These are phyloP conservation scores for Phytophthora ramorum DNA, from an alignment of 352 stramenopile species.

Conservation along the genomic window DNA sequence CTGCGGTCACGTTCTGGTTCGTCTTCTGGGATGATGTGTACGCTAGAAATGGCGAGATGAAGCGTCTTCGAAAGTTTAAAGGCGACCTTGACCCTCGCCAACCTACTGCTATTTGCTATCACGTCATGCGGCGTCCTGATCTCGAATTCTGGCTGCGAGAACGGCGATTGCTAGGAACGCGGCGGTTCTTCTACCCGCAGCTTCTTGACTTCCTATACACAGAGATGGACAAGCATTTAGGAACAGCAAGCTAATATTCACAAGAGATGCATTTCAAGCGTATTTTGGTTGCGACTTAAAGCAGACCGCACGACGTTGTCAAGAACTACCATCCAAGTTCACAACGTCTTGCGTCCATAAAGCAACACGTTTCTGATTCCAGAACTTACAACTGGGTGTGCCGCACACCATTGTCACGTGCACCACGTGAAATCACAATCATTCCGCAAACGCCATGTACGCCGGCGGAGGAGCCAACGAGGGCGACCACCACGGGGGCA, in stretches of 20 bases:
- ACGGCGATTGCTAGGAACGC: constrained; percentile 6
- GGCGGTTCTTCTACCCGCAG: constrained; percentile 27
- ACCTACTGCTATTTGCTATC: constrained; percentile 44
- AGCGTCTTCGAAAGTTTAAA: constrained; percentile 20
- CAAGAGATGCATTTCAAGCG: not conserved
- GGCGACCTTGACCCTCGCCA: constrained; percentile 33
- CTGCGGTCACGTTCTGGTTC: constrained; percentile 46
- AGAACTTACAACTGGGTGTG: no score
- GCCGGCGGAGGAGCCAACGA: constrained; percentile 42
- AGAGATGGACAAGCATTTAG: not conserved
- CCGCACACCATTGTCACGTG: no score
- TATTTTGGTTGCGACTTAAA: no score
- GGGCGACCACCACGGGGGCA: constrained; percentile 36
- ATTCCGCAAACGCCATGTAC: constrained; percentile 31
- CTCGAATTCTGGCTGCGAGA: constrained; percentile 37
- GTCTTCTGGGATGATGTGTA: constrained; percentile 62
- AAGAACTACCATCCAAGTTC: no score
- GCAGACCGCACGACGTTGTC: no score
- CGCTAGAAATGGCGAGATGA: constrained; percentile 47
- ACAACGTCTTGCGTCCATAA: no score
- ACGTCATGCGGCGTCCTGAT: constrained; percentile 38
- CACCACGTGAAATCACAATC: not conserved
- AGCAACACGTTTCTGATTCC: no score
- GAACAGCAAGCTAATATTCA: not conserved
- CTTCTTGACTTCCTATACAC: constrained; percentile 22